Conservation (phyloP, 495 filamentous ascomycete genomes). For the Paragyromitra xinjiangensis region DNA sequence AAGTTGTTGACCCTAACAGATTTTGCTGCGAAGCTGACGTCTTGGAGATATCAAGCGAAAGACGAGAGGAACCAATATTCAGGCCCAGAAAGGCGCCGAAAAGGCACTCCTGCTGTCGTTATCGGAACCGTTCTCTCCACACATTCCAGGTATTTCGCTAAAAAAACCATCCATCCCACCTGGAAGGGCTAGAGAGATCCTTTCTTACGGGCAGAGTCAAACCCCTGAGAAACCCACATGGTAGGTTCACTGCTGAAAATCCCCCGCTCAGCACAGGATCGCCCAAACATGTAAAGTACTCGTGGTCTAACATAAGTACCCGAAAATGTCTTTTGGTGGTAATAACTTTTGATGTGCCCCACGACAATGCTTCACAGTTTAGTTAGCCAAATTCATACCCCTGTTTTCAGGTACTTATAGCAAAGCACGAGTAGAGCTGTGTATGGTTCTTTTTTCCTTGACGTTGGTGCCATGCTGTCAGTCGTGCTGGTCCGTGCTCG, state of each 20-base stretch:
- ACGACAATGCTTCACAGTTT: too few relatives aligned
- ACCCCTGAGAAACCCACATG: not conserved
- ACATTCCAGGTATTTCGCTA: not conserved
- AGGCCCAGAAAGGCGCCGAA: too few relatives aligned
- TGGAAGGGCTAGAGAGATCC: not conserved
- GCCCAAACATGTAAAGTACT: not conserved
- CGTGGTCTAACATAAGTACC: too few relatives aligned
- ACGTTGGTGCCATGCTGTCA: not conserved
- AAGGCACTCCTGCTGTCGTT: too few relatives aligned
- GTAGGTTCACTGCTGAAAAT: not conserved
- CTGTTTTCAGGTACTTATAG: too few relatives aligned
- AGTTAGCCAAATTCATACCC: too few relatives aligned
- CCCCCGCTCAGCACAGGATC: not conserved
- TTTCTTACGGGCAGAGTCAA: not conserved
- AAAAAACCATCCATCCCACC: not conserved
- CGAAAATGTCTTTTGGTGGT: too few relatives aligned
- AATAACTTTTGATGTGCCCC: too few relatives aligned
- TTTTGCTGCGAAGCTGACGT: too few relatives aligned
- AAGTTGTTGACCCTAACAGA: too few relatives aligned
- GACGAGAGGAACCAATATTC: too few relatives aligned
- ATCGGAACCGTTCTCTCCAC: not conserved
- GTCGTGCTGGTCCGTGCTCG: conserved; percentile 22
- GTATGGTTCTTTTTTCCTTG: conserved; percentile 11
- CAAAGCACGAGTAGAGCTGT: not conserved
- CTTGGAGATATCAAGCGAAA: too few relatives aligned